Evolutionary conservation across 2,329 filamentous ascomycete species (phyloP), one percentile per base, ranked within the genome.

Genomic region (Sclerotinia minor): DNA sequence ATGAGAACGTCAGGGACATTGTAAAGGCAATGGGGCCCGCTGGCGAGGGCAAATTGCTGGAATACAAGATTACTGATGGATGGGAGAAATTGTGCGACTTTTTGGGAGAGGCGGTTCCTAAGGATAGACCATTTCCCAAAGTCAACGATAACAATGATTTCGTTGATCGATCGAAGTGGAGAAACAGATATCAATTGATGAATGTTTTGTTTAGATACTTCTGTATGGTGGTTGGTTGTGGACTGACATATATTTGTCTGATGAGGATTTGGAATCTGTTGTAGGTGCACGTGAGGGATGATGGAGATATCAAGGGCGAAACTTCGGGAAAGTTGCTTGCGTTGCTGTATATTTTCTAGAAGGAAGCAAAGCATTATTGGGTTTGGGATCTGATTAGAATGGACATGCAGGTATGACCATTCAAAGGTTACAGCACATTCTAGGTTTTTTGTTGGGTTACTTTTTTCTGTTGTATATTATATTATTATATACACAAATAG

Each of bases 41-140:
- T 0, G 53, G 64, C 1, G 60, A 67, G 47, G 67, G 47, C 2
- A 45, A 50, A 26, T 55, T 72, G 1, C 47, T 72, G 19, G 70
- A 67, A 60, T 72, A 67, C 15, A 44, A 71, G 26, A 69, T 71
- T 9, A 68, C 67, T 24, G 61, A 72, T 38, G 71, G 71, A 5
- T 72, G 71, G 71, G 63, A n/a, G 13, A 68, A 68, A 11, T 29
- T 72, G 17, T 72, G 70, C 50, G 55, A 52, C 7, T 72, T 72
- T 54, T 45, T 72, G 32, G 69, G 68, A 32, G 70, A 71, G n/a
- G 63, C 64, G 15, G 58, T 70, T 17, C 71, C 71, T 3, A 66
- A 67, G 35, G 58, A 54, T 35, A 38, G 64, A 41, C 54, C 54
- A 13, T 66, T 66, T 11, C 64, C 64, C 17, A 66, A 13, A 24